Percentiles rank a stretch among this genome's conserved stretches.
Evolutionary conservation across 1,139 yeast genomes (phyloP).

Genomic region (Zygosaccharomyces sapae): DNA sequence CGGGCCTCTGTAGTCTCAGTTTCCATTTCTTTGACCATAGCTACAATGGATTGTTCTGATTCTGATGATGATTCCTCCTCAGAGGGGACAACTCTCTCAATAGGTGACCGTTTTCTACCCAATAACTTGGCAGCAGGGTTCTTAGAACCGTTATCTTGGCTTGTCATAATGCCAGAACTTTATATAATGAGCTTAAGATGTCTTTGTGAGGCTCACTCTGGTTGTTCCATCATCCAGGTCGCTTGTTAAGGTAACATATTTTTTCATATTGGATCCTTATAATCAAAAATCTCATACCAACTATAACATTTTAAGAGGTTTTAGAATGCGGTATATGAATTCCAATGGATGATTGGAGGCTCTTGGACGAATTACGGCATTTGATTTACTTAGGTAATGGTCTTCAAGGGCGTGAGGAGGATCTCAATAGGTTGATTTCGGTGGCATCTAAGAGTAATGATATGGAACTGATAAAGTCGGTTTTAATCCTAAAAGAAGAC

Average conservation of each 20-base stretch:
- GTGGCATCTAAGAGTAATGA: conserved; percentile 15
- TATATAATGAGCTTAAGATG: background rate
- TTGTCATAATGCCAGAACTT: conserved; percentile 3
- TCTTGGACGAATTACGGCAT: conserved; percentile 8
- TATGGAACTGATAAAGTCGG: conserved; percentile 14
- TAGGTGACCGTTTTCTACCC: conserved; percentile 30
- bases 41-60: conserved; percentile 16
- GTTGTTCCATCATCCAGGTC: background rate
- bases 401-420: background rate
- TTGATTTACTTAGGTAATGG: conserved; percentile 9
- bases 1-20: conserved; percentile 45
- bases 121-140: conserved; percentile 25
- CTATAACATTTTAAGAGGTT: background rate
- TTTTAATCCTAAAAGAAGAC: conserved; percentile 19
- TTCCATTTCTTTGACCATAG: conserved; percentile 29
- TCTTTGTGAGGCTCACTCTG: conserved; percentile 12
- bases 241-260: conserved; percentile 5
- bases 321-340: background rate
- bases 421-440: conserved; percentile 4
- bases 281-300: background rate
- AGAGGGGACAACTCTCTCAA: conserved; percentile 20
- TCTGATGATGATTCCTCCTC: conserved; percentile 13
- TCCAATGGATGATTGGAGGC: conserved; percentile 8
- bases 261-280: conserved; percentile 3
- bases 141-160: conserved; percentile 11